These are phyloP conservation scores for Peronospora farinosa DNA, from an alignment of 352 stramenopile species.

Conservation along the genomic window DNA sequence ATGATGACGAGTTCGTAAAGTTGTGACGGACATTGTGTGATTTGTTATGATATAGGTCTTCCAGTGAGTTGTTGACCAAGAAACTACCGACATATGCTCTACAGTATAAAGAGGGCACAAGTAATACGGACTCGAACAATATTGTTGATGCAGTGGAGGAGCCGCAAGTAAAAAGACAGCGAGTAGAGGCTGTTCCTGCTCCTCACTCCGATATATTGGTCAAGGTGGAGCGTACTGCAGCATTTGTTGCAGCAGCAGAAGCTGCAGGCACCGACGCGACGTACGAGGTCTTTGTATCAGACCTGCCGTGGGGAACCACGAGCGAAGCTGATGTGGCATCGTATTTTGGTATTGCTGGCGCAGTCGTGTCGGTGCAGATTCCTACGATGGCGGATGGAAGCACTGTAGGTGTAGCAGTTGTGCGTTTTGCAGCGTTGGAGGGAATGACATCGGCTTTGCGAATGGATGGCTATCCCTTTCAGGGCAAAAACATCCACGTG, in stretches of 20 bases:
- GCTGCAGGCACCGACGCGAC: slow-evolving; percentile 9
- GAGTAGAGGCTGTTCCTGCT: slow-evolving; percentile 17
- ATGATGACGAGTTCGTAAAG: not conserved
- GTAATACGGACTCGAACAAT: slow-evolving; percentile 5
- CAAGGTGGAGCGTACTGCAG: slow-evolving; percentile 44
- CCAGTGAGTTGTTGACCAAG: slow-evolving; percentile 31
- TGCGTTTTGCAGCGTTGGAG: slow-evolving; percentile 48
- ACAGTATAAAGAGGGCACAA: slow-evolving; percentile 1
- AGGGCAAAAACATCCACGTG: slow-evolving; percentile 61
- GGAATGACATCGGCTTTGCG: slow-evolving; percentile 45
- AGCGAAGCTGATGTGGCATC: slow-evolving; percentile 45
- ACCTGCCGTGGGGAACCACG: slow-evolving; percentile 47
- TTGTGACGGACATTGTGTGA: not conserved
- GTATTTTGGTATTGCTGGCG: slow-evolving; percentile 56
- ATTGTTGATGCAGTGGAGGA: slow-evolving; percentile 22
- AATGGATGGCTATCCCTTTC: slow-evolving; percentile 67
- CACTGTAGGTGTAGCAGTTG: slow-evolving; percentile 59
- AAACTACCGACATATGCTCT: slow-evolving; percentile 24
- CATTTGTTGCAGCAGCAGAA: slow-evolving; percentile 16
- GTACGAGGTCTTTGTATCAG: slow-evolving; percentile 60
- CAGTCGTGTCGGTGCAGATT: slow-evolving; percentile 54
- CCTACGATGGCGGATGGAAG: slow-evolving; percentile 64
- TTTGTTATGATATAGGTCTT: slow-evolving; percentile 25
- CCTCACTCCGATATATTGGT: slow-evolving; percentile 28
- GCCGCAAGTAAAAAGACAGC: slow-evolving; percentile 30